These are phyloP conservation scores for Anisodus tanguticus DNA, from an alignment of 257 asterid species.

Conservation along the genomic window DNA sequence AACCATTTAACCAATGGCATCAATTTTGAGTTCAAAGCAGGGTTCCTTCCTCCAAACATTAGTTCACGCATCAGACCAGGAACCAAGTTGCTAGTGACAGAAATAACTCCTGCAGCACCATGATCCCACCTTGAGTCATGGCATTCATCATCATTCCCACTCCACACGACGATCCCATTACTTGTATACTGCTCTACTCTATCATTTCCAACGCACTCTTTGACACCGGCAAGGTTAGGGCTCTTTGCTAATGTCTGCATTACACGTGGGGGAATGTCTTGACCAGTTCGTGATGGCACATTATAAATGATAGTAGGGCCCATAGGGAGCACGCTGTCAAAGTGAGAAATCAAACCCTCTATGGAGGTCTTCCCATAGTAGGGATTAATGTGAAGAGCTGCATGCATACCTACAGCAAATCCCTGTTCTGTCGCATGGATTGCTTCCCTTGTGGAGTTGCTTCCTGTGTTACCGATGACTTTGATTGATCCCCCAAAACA, in stretches of 20 bases:
- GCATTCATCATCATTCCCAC: conserved; percentile 85
- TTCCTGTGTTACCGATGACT: conserved; percentile 89
- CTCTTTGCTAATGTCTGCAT: conserved; percentile 47
- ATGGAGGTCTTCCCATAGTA: conserved; percentile 87
- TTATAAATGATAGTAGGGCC: conserved; percentile 89
- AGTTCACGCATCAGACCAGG: conserved; percentile 76
- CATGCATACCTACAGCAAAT: conserved; percentile 95
- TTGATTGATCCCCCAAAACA: conserved; percentile 83
- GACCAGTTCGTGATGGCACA: conserved; percentile 86
- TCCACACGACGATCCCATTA: conserved; percentile 72
- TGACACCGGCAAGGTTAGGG: conserved; percentile 78
- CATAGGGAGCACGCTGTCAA: conserved; percentile 75
- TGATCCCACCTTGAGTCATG: conserved; percentile 84
- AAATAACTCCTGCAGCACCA: conserved; percentile 76
- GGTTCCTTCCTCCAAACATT: conserved; percentile 72
- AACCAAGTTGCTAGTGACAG: conserved; percentile 82
- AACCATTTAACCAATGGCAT: conserved; percentile 72
- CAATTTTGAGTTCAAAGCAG: conserved; percentile 56
- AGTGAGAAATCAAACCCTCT: conserved; percentile 77
- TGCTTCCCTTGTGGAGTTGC: conserved; percentile 92
- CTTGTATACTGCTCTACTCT: conserved; percentile 66
- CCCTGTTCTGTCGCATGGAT: conserved; percentile 92
- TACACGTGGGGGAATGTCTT: conserved; percentile 74
- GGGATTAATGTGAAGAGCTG: conserved; percentile 90
- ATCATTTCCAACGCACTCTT: conserved; percentile 79